Conservation (phyloP, 345 rosid genomes). For the Aegle marmelos region DNA sequence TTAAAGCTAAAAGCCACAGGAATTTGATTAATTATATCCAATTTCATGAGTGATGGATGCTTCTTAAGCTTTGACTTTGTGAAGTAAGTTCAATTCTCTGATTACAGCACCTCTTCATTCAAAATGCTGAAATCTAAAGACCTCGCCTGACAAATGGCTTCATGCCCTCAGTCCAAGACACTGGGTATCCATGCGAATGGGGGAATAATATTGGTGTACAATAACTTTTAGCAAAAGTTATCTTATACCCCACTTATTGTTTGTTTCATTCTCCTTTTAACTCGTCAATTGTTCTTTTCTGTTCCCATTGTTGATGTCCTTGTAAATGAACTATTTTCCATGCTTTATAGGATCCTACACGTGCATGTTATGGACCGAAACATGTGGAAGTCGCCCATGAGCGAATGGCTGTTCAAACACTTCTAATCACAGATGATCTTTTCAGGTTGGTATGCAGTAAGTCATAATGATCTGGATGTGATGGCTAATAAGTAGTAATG, state of each 20-base stretch:
- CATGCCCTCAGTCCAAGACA: too few species aligned
- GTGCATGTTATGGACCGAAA: conserved; percentile 98
- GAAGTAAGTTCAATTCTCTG: too few species aligned
- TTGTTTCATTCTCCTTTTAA: not conserved
- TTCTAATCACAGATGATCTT: conserved; percentile 87
- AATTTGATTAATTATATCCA: not conserved
- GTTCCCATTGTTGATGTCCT: not conserved
- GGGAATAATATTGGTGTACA: not conserved
- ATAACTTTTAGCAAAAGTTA: not conserved
- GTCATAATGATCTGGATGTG: not conserved
- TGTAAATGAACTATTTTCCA: conserved; percentile 2
- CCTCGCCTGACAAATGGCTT: too few species aligned
- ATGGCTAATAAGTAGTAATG: not conserved
- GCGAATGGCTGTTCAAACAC: conserved; percentile 91
- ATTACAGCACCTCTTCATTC: too few species aligned
- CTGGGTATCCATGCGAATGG: too few species aligned
- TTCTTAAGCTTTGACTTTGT: too few species aligned
- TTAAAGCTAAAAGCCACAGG: not conserved
- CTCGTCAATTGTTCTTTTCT: not conserved
- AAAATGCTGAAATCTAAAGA: too few species aligned
- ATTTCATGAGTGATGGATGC: not conserved
- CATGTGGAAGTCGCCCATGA: conserved; percentile 98
- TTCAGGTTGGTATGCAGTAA: conserved; percentile 58
- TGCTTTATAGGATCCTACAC: conserved; percentile 54
- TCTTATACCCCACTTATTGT: not conserved